phyloP scores from a whole-genome alignment of 1,284 basidiomycete species.

The Fomitopsis betulina region DNA sequence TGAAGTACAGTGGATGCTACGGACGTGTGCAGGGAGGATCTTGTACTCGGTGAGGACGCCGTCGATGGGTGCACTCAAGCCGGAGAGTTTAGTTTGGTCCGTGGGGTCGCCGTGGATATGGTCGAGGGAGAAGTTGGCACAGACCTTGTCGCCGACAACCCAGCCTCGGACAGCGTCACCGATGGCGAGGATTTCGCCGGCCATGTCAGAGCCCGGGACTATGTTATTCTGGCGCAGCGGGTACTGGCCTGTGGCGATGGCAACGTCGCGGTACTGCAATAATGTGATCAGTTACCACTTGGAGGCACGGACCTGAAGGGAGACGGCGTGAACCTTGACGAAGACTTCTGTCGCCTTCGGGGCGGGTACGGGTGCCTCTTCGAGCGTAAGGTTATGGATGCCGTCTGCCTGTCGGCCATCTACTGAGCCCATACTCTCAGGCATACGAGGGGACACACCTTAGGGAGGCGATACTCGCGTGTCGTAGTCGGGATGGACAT shows the following conservation, averaged over 20 bases:
- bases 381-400: slow-evolving; percentile 29
- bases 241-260: slow-evolving; percentile 32
- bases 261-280: slow-evolving; percentile 38
- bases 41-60: slow-evolving; percentile 55
- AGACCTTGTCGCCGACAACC: slow-evolving; percentile 51
- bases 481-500: neutral
- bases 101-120: slow-evolving; percentile 16
- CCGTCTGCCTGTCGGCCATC: slow-evolving; percentile 22
- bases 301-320: slow-evolving; percentile 31
- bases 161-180: slow-evolving; percentile 41
- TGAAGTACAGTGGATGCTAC: neutral
- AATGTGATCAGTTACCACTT: neutral
- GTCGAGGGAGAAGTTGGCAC: slow-evolving; percentile 20
- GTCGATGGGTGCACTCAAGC: slow-evolving; percentile 44
- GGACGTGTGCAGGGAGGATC: slow-evolving; percentile 18
- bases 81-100: slow-evolving; percentile 22
- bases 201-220: slow-evolving; percentile 57
- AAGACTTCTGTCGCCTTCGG: slow-evolving; percentile 39
- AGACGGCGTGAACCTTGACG: slow-evolving; percentile 48
- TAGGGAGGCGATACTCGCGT: neutral
- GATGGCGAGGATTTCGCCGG: slow-evolving; percentile 54
- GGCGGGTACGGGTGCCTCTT: slow-evolving; percentile 26
- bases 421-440: neutral
- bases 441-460: neutral
- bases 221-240: slow-evolving; percentile 28